Percentiles rank a stretch among this genome's conserved stretches.
phyloP scores from a whole-genome alignment of 176 grass and related monocot species.

The Cenchrus americanus region DNA sequence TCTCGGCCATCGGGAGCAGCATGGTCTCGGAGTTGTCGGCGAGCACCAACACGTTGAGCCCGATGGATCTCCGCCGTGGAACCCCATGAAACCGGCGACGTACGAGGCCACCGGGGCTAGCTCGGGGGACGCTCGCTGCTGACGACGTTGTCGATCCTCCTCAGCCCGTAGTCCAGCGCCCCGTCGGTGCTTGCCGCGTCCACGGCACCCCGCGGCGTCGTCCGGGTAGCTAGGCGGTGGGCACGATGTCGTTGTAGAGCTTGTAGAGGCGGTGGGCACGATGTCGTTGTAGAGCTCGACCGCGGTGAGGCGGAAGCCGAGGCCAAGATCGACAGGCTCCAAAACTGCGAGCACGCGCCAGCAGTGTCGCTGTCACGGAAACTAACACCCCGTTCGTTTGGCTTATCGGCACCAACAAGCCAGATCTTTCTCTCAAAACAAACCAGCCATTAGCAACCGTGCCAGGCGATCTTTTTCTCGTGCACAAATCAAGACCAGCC shows the following conservation, averaged over 20 bases:
- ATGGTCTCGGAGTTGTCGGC: conserved; percentile 85
- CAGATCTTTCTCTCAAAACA: too few species aligned
- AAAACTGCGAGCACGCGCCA: conserved; percentile 75
- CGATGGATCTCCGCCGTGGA: conserved; percentile 59
- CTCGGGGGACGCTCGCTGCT: conserved; percentile 73
- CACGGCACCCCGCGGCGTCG: conserved; percentile 41
- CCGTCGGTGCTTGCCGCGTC: neutral
- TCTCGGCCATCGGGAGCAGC: conserved; percentile 77
- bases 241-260: conserved; percentile 78
- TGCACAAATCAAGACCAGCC: too few species aligned
- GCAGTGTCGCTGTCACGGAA: conserved; percentile 69
- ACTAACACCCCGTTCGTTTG: too few species aligned
- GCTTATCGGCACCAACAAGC: too few species aligned
- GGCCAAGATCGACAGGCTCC: conserved; percentile 59
- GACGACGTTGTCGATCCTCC: conserved; percentile 73
- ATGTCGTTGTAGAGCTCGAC: conserved; percentile 83
- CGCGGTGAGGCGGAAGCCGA: conserved; percentile 70
- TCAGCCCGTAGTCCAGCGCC: conserved; percentile 57
- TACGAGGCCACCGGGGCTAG: neutral
- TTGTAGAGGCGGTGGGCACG: conserved; percentile 60
- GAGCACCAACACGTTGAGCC: conserved; percentile 84
- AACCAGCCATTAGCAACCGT: too few species aligned
- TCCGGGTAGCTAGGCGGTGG: conserved; percentile 57
- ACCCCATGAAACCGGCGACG: conserved; percentile 47
- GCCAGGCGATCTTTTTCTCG: too few species aligned